A percentile compares a stretch with the other conserved stretches of the same genome.
Evolutionary conservation across 2,329 filamentous ascomycete genomes (phyloP).

Genomic region (Trichophyton verrucosum): DNA sequence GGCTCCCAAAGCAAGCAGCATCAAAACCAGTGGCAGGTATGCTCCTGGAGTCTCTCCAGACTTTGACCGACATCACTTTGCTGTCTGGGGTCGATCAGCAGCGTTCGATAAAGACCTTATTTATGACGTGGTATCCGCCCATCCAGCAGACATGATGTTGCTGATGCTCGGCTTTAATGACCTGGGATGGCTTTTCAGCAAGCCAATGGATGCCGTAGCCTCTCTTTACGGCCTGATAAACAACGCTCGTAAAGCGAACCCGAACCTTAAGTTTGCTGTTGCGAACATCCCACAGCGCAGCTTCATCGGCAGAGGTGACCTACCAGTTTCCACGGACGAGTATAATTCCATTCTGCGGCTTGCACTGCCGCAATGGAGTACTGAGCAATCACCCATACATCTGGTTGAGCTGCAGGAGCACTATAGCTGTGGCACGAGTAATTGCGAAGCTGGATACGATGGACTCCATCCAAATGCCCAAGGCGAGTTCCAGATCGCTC

Average conservation of each 20-base stretch:
- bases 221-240: background rate
- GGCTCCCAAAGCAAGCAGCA: background rate
- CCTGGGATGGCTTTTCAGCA: background rate
- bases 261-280: background rate
- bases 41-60: background rate
- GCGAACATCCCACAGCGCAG: background rate
- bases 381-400: background rate
- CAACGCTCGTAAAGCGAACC: background rate
- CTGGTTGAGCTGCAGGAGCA: background rate
- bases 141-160: background rate
- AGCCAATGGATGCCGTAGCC: background rate
- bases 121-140: background rate
- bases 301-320: background rate
- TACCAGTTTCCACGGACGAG: background rate
- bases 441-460: background rate
- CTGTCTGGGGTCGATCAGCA: background rate
- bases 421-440: background rate
- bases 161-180: background rate
- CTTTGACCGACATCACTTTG: background rate
- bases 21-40: background rate
- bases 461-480: background rate
- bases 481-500: background rate
- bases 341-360: background rate
- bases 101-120: background rate
- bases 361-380: background rate